Conservation (phyloP, 2,329 filamentous ascomycete genomes). For the Sporothrix dimorphospora region DNA sequence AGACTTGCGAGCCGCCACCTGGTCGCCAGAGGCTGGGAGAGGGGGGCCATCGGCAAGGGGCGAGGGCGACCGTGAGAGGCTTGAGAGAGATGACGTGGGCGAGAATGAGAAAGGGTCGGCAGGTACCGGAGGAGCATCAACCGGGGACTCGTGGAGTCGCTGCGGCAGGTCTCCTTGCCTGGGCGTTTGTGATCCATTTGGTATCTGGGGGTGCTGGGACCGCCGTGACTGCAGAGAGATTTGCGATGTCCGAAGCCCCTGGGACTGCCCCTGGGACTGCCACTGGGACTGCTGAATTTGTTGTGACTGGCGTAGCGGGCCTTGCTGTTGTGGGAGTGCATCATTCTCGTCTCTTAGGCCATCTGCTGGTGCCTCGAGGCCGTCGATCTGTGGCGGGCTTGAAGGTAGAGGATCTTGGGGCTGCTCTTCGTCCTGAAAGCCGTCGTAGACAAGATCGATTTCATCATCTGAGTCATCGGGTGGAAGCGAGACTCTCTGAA, state of each 20-base stretch:
- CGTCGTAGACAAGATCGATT: conserved; percentile 30
- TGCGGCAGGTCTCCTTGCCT: neutral
- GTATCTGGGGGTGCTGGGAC: neutral
- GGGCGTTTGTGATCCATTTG: neutral
- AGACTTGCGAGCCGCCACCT: neutral
- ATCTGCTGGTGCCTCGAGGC: neutral
- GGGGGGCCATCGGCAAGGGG: neutral
- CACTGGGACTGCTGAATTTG: neutral
- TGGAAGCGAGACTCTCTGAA: neutral
- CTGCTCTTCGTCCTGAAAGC: neutral
- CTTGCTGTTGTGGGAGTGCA: neutral
- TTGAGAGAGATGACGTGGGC: conserved; percentile 28
- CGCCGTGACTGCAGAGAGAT: neutral
- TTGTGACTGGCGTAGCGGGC: neutral
- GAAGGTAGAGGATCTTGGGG: neutral
- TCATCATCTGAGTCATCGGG: conserved; percentile 29
- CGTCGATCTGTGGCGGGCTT: neutral
- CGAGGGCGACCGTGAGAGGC: conserved; percentile 22
- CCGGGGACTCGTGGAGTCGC: neutral
- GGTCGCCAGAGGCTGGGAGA: neutral
- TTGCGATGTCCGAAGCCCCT: neutral
- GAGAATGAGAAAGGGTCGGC: conserved; percentile 26
- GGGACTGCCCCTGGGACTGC: too few species aligned
- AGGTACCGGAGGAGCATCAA: neutral
- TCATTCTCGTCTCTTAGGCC: neutral